These are phyloP conservation scores for Lathyrus tuberosus DNA, from an alignment of 306 rosid species.

Conservation along the genomic window DNA sequence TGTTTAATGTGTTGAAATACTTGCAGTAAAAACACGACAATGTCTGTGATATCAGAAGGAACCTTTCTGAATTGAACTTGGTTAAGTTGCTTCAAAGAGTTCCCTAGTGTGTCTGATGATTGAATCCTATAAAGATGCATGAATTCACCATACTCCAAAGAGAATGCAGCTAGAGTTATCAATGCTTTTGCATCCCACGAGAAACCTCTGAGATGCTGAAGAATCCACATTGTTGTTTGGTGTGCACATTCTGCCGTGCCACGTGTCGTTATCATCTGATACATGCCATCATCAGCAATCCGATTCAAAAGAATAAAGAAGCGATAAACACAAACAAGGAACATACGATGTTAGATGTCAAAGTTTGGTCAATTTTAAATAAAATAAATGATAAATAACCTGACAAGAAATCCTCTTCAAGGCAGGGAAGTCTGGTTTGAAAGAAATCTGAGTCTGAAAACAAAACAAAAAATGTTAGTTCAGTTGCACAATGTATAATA, in stretches of 20 bases:
- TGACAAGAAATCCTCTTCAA: constrained; percentile 42
- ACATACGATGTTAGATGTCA: too few species aligned
- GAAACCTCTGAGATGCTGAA: constrained; percentile 35
- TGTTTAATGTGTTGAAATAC: constrained; percentile 39
- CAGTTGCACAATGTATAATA: neutral
- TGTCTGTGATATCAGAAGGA: neutral
- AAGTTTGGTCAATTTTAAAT: too few species aligned
- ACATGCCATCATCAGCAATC: neutral
- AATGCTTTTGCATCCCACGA: constrained; percentile 74
- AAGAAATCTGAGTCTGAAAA: constrained; percentile 16
- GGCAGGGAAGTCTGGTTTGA: constrained; percentile 26
- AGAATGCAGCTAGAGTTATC: constrained; percentile 35
- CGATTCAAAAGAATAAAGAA: too few species aligned
- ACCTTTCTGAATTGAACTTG: constrained; percentile 23
- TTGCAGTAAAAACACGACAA: constrained; percentile 13
- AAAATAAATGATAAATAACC: constrained; percentile 25
- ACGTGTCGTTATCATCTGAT: constrained; percentile 38
- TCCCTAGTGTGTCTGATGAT: constrained; percentile 26
- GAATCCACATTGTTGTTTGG: constrained; percentile 40
- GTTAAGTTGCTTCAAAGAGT: constrained; percentile 30
- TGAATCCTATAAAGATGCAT: constrained; percentile 22
- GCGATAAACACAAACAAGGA: too few species aligned
- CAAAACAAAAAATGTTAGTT: constrained; percentile 2
- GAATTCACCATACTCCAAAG: constrained; percentile 35
- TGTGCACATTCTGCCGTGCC: constrained; percentile 28